Conservation (phyloP, 192 early-diverging fungal species). For the Pilaira anomala region DNA sequence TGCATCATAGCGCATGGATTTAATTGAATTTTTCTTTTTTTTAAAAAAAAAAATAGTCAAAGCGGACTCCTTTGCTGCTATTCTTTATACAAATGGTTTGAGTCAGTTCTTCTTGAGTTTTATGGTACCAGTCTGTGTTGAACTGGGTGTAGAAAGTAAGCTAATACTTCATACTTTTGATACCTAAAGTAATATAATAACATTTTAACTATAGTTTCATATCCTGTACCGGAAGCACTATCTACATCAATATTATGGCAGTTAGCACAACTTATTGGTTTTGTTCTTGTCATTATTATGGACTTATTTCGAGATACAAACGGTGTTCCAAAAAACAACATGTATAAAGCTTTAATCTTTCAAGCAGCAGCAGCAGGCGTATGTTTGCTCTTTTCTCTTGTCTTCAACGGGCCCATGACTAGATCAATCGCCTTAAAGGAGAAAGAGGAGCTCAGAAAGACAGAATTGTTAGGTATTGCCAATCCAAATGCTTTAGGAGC, state of each 20-base stretch:
- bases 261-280: conserved; percentile 32
- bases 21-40: not conserved
- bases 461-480: too few relatives aligned
- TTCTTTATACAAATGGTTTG: conserved; percentile 20
- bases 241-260: conserved; percentile 35
- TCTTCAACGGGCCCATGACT: conserved; percentile 23
- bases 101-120: conserved; percentile 36
- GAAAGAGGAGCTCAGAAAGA: not conserved
- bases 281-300: conserved; percentile 33
- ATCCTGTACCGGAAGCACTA: conserved; percentile 32
- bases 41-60: conserved; percentile 31
- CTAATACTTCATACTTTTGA: not conserved
- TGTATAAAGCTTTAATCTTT: conserved; percentile 27
- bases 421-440: conserved; percentile 15
- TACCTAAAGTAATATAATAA: not conserved
- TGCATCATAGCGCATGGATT: not conserved
- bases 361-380: conserved; percentile 22
- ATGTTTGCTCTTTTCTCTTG: conserved; percentile 14
- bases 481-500: too few relatives aligned
- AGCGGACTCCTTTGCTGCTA: conserved; percentile 20
- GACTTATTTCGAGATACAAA: conserved; percentile 23
- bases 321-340: conserved; percentile 21
- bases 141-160: conserved; percentile 32
- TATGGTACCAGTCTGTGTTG: conserved; percentile 31
- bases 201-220: conserved; percentile 23